Conservation (phyloP, 345 rosid genomes). For the Eucalyptus cloeziana region DNA sequence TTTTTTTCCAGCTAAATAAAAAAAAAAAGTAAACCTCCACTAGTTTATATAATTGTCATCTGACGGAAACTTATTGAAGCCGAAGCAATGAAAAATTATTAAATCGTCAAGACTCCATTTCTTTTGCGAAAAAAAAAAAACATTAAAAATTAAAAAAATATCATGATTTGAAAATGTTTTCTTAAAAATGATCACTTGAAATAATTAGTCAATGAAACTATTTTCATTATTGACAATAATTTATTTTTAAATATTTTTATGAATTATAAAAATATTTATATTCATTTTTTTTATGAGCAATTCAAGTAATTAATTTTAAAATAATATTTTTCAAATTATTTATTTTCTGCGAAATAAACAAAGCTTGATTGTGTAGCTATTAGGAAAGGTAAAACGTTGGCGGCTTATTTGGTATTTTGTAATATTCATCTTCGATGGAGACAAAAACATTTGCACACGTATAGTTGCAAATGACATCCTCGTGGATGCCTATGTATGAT, state of each 20-base stretch:
- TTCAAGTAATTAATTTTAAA: not conserved
- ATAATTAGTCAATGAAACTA: not conserved
- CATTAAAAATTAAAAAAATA: too few relatives aligned
- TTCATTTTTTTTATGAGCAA: not conserved
- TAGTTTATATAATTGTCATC: not conserved
- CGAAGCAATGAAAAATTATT: not conserved
- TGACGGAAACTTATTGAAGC: not conserved
- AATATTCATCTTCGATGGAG: not conserved
- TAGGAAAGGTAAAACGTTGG: not conserved
- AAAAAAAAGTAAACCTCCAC: not conserved
- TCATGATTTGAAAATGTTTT: not conserved
- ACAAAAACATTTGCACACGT: not conserved
- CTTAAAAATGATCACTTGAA: not conserved
- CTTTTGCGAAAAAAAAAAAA: rapidly evolving
- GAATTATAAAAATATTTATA: not conserved
- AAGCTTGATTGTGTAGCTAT: not conserved
- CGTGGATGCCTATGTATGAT: not conserved
- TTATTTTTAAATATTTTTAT: not conserved
- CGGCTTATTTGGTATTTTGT: not conserved
- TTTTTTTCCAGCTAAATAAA: not conserved
- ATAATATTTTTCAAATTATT: not conserved
- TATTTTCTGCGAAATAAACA: not conserved
- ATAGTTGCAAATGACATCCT: not conserved
- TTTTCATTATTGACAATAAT: not conserved
- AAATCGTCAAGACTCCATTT: not conserved